These are phyloP conservation scores for Fusarium sp. DNA, from an alignment of 2,329 filamentous ascomycete species.

Conservation along the genomic window DNA sequence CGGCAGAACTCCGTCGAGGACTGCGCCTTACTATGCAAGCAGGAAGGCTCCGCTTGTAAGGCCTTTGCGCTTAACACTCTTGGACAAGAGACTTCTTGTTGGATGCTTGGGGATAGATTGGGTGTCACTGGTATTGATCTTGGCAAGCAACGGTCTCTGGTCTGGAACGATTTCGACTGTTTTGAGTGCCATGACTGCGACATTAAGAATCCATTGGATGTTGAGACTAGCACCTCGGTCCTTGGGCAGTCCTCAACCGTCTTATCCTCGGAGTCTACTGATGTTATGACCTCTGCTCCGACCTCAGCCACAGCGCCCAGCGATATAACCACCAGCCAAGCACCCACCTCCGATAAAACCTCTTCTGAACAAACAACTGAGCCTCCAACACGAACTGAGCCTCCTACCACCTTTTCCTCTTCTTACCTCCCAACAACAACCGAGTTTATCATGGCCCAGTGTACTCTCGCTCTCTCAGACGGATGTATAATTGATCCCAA, in stretches of 20 bases:
- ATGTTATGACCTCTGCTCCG: neutral
- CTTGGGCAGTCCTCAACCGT: neutral
- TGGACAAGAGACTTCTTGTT: neutral
- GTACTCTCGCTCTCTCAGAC: slow-evolving; percentile 21
- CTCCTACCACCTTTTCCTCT: neutral
- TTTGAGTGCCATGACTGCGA: slow-evolving; percentile 18
- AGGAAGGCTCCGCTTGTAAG: slow-evolving; percentile 5
- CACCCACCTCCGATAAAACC: neutral
- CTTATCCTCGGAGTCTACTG: accelerated
- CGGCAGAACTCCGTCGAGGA: slow-evolving; percentile 25
- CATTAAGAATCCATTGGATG: neutral
- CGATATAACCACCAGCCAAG: neutral
- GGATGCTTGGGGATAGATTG: neutral
- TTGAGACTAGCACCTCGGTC: neutral
- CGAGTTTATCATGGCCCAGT: slow-evolving; percentile 8
- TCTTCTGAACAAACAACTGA: neutral
- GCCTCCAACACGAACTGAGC: neutral
- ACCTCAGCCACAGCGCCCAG: neutral
- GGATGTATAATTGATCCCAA: slow-evolving; percentile 1
- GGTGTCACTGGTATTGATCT: slow-evolving; percentile 1
- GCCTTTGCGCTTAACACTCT: neutral
- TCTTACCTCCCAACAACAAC: slow-evolving; percentile 13
- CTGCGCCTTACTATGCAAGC: slow-evolving; percentile 12
- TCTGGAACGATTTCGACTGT: slow-evolving; percentile 24
- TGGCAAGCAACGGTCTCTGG: neutral